A percentile compares a stretch with the other conserved stretches of the same genome.
phyloP scores from a whole-genome alignment of 23 red algal species.

The Gracilariopsis chorda region DNA sequence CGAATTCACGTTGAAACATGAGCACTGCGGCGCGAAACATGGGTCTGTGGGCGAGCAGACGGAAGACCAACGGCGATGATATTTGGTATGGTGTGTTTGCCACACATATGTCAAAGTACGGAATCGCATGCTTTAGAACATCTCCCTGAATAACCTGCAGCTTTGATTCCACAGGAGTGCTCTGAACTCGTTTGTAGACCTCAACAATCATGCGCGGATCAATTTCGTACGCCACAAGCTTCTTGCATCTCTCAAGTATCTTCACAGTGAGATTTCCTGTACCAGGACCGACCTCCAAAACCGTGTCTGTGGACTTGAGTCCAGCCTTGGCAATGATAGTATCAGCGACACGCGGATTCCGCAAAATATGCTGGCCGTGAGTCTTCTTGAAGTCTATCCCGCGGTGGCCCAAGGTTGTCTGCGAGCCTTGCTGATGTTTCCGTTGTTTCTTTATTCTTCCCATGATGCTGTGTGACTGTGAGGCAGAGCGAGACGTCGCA shows the following conservation, averaged over 20 bases:
- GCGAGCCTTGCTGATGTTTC: not conserved
- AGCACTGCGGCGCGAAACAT: conserved; percentile 85
- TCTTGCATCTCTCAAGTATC: conserved; percentile 47
- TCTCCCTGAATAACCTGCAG: conserved; percentile 83
- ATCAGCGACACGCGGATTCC: conserved; percentile 82
- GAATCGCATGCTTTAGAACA: conserved; percentile 68
- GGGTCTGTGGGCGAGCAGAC: conserved; percentile 83
- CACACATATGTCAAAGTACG: conserved; percentile 95
- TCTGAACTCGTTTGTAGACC: conserved; percentile 85
- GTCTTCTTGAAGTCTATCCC: conserved; percentile 92
- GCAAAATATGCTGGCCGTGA: conserved; percentile 93
- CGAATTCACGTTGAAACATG: conserved; percentile 99
- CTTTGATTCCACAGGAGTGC: not conserved
- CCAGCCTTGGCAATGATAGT: conserved; percentile 80
- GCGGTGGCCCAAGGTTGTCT: conserved; percentile 57
- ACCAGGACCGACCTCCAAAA: conserved; percentile 93
- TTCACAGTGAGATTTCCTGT: conserved; percentile 96
- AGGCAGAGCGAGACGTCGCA: too few relatives aligned
- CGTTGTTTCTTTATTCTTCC: conserved; percentile 34
- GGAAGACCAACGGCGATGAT: conserved; percentile 93
- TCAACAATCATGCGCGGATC: conserved; percentile 97
- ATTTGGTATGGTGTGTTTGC: conserved; percentile 99
- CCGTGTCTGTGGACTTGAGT: conserved; percentile 77
- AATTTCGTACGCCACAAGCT: conserved; percentile 86
- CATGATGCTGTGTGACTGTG: too few relatives aligned